phyloP scores from a whole-genome alignment of 208 protist genomes.

The Crithidia fasciculata region DNA sequence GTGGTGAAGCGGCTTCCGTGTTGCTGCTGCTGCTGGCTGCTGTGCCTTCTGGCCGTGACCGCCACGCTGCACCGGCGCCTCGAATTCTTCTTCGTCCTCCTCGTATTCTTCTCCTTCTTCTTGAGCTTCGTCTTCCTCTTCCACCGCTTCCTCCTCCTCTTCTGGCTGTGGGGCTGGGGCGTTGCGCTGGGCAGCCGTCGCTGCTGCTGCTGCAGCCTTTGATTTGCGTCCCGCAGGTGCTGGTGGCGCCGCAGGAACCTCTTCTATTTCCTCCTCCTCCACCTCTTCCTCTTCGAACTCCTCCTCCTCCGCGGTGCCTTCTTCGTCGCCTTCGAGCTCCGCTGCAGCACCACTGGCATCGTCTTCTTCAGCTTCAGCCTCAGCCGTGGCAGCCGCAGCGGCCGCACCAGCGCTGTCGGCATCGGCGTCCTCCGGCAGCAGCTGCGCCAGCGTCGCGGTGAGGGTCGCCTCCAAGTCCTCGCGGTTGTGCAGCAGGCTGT shows the following conservation, averaged over 20 bases:
- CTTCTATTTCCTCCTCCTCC: conserved; percentile 20
- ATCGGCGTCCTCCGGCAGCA: conserved; percentile 75
- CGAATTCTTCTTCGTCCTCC: conserved; percentile 33
- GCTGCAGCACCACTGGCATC: not conserved
- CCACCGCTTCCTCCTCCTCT: not conserved
- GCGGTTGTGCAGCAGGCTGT: conserved; percentile 77
- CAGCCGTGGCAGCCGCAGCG: conserved; percentile 16
- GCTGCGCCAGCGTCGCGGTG: conserved; percentile 82
- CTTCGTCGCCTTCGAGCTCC: not conserved
- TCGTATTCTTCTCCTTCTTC: conserved; percentile 9
- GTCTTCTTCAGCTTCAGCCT: too few species aligned
- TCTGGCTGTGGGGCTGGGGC: not conserved
- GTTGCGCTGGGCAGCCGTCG: not conserved
- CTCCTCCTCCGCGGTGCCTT: conserved; percentile 11
- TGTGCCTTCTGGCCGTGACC: too few species aligned
- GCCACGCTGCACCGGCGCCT: not conserved
- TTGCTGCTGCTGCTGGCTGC: not conserved
- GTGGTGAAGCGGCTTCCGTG: not conserved
- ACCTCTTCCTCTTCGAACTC: conserved; percentile 26
- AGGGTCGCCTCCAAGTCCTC: conserved; percentile 84
- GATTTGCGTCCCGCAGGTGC: conserved; percentile 10
- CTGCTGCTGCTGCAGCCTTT: conserved; percentile 3
- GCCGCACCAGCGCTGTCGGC: conserved; percentile 14
- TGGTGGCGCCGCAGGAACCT: conserved; percentile 4
- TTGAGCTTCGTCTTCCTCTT: not conserved